Evolutionary conservation across 2,329 filamentous ascomycete species (phyloP).

Genomic region (Lachnellula subtilissima): DNA sequence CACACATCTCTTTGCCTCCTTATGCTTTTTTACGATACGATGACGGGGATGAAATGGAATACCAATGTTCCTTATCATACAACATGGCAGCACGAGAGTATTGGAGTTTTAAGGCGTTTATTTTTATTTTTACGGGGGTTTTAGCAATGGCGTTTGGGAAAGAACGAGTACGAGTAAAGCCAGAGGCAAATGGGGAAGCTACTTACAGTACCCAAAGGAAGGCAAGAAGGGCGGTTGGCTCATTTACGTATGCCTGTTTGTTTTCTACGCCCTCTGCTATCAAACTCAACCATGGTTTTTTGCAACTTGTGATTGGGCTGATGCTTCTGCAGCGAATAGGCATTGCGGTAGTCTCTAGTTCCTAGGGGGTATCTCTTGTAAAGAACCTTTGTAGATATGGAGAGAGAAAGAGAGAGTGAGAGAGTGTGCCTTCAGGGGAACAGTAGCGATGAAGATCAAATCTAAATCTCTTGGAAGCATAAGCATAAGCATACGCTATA

Average conservation of each 20-base stretch:
- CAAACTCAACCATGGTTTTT: not conserved
- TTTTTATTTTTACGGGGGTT: not conserved
- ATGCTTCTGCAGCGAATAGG: not conserved
- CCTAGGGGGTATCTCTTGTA: not conserved
- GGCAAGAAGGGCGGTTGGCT: not conserved
- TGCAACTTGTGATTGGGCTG: not conserved
- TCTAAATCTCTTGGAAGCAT: not conserved
- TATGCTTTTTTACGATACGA: not conserved
- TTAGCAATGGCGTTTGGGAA: not conserved
- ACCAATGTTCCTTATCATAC: not conserved
- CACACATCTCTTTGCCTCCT: constrained; percentile 1
- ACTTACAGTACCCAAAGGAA: not conserved
- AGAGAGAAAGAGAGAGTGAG: not conserved
- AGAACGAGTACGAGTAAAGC: not conserved
- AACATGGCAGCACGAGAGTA: not conserved
- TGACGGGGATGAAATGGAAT: not conserved
- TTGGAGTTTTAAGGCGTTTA: not conserved
- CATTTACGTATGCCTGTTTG: not conserved
- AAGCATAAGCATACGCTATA: not conserved
- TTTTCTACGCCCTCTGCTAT: not conserved
- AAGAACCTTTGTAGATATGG: not conserved
- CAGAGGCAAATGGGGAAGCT: not conserved
- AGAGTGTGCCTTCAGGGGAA: not conserved
- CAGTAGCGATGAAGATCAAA: not conserved
- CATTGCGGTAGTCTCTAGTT: not conserved